These are phyloP conservation scores for Colletotrichum salicis DNA, from an alignment of 2,329 filamentous ascomycete genomes.

Conservation along the genomic window DNA sequence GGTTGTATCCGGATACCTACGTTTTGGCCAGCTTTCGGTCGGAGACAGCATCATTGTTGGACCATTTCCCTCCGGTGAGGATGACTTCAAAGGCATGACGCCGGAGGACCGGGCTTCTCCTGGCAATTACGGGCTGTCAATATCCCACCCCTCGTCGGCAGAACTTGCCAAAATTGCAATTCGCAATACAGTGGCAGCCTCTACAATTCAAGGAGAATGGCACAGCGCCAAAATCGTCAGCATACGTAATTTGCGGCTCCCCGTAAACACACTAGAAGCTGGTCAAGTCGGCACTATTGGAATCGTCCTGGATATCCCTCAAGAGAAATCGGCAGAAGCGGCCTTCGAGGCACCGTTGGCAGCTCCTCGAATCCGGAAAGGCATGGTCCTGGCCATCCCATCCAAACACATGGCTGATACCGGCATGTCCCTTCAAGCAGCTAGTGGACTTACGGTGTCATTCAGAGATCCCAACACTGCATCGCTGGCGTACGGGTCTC, in stretches of 20 bases:
- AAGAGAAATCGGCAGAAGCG: constrained; percentile 46
- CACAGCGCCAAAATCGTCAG: constrained; percentile 83
- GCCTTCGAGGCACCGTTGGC: constrained; percentile 42
- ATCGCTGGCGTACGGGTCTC: constrained; percentile 71
- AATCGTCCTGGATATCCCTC: constrained; percentile 67
- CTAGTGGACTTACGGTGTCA: constrained; percentile 75
- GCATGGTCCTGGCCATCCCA: constrained; percentile 81
- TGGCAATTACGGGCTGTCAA: constrained; percentile 60
- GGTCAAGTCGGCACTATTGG: constrained; percentile 94
- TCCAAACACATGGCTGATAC: constrained; percentile 68
- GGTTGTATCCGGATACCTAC: constrained; percentile 87
- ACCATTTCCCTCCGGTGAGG: constrained; percentile 74
- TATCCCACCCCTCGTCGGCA: constrained; percentile 63
- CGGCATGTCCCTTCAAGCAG: constrained; percentile 69
- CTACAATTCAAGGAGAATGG: constrained; percentile 75
- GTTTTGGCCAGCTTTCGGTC: constrained; percentile 80
- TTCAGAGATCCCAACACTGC: constrained; percentile 74
- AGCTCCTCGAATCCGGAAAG: constrained; percentile 71
- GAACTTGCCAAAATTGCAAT: constrained; percentile 64
- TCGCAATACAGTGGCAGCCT: constrained; percentile 63
- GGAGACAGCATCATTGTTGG: constrained; percentile 84
- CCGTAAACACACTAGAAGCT: constrained; percentile 78
- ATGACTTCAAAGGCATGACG: constrained; percentile 52
- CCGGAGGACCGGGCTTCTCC: constrained; percentile 60
- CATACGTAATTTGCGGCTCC: constrained; percentile 86